These are phyloP conservation scores for Schwanniomyces polymorphus DNA, from an alignment of 805 yeast genomes.

Conservation along the genomic window DNA sequence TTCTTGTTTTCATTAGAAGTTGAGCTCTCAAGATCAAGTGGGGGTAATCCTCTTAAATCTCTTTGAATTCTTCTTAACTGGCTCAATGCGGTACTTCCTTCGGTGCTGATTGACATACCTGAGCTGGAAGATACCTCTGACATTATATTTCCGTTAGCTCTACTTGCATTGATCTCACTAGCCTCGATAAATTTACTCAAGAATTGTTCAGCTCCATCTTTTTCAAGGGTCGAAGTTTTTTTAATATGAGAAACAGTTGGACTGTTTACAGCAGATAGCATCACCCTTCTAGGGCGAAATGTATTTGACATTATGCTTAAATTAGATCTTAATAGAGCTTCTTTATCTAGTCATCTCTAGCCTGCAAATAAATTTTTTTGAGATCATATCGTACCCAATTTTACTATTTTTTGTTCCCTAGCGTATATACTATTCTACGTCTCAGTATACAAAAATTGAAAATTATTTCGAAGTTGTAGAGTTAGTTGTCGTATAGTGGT, in stretches of 20 bases:
- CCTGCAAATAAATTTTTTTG: background rate
- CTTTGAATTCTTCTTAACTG: slow-evolving; percentile 76
- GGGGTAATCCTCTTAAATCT: slow-evolving; percentile 80
- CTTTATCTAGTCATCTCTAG: background rate
- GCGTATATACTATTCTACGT: background rate
- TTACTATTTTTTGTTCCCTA: background rate
- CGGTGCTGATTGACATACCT: slow-evolving; percentile 31
- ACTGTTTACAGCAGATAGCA: slow-evolving; percentile 45
- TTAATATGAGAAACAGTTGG: slow-evolving; percentile 44
- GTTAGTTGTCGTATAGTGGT: background rate
- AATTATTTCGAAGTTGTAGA: background rate
- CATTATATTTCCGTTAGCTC: slow-evolving; percentile 19
- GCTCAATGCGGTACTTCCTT: slow-evolving; percentile 44
- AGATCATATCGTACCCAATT: background rate
- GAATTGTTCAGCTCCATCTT: slow-evolving; percentile 46
- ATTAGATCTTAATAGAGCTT: background rate
- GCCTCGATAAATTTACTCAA: slow-evolving; percentile 43
- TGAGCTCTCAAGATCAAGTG: slow-evolving; percentile 31
- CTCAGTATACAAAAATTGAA: background rate
- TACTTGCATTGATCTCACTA: slow-evolving; percentile 33
- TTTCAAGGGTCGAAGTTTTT: slow-evolving; percentile 25
- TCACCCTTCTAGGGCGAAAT: slow-evolving; percentile 40
- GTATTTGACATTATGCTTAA: slow-evolving; percentile 11
- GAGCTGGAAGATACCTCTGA: slow-evolving; percentile 20
- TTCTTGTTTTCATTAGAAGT: slow-evolving; percentile 20